A percentile compares a stretch with the other conserved stretches of the same genome.
These are phyloP conservation scores for Camelina hispida DNA, from an alignment of 345 rosid species.

Conservation along the genomic window DNA sequence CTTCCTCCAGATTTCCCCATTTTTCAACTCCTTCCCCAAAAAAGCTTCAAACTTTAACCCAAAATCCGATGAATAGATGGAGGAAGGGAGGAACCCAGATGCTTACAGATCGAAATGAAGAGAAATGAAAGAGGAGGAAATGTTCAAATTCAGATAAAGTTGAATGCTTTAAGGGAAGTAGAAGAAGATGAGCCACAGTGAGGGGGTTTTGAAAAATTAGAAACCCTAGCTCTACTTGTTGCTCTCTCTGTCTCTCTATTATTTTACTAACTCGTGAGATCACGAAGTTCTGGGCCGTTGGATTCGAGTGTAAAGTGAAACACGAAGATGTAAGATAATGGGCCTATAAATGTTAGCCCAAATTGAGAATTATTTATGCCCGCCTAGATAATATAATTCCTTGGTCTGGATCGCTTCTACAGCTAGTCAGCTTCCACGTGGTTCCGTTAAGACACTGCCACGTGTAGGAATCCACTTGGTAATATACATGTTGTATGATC, in stretches of 20 bases:
- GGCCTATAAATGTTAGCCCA: neutral
- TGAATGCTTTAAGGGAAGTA: neutral
- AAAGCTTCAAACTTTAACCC: neutral
- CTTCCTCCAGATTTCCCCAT: constrained; percentile 95
- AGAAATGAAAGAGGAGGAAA: neutral
- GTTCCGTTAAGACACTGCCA: neutral
- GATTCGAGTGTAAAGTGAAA: neutral
- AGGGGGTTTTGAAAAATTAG: neutral
- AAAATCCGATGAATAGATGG: neutral
- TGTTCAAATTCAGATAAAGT: neutral
- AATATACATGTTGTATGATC: constrained; percentile 24
- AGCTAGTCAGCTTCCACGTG: constrained; percentile 30
- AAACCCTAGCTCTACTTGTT: constrained; percentile 9
- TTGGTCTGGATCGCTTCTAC: no score
- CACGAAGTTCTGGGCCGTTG: neutral
- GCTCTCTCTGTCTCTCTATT: neutral
- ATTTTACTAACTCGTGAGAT: neutral
- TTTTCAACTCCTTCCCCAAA: constrained; percentile 1
- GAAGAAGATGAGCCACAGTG: neutral
- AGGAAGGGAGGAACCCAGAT: neutral
- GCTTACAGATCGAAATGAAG: neutral
- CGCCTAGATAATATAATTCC: no score
- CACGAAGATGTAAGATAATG: neutral
- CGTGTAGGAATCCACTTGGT: constrained; percentile 24
- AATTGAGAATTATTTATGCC: no score